Percentiles rank a stretch among this genome's conserved stretches.
phyloP scores from a whole-genome alignment of 495 filamentous ascomycete species.

The Venustampulla echinocandica region DNA sequence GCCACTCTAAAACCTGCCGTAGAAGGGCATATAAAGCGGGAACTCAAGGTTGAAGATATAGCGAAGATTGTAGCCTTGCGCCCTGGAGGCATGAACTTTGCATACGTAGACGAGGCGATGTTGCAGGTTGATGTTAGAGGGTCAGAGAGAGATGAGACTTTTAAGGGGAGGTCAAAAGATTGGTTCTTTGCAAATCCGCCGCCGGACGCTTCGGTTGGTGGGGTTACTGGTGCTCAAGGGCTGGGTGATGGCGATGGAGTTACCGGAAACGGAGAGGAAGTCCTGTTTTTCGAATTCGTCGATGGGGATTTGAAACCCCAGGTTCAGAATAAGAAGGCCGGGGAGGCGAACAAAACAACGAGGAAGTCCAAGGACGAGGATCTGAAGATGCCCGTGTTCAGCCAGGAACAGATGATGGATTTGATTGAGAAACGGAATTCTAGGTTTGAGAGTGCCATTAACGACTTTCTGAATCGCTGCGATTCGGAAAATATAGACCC shows the following conservation, averaged over 20 bases:
- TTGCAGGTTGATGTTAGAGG: conserved; percentile 71
- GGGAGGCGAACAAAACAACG: conserved; percentile 55
- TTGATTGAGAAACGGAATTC: conserved; percentile 86
- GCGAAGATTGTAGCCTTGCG: conserved; percentile 72
- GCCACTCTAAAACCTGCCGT: conserved; percentile 79
- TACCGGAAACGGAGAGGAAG: conserved; percentile 42
- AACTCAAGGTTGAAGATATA: conserved; percentile 66
- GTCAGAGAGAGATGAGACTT: conserved; percentile 44
- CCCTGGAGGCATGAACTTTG: conserved; percentile 69
- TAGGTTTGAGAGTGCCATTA: conserved; percentile 75
- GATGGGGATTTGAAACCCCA: conserved; percentile 86
- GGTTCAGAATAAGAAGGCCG: conserved; percentile 58
- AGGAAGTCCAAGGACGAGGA: conserved; percentile 64
- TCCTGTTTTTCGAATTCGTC: conserved; percentile 84
- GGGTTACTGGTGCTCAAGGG: conserved; percentile 31
- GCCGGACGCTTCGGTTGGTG: conserved; percentile 41
- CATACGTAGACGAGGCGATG: conserved; percentile 75
- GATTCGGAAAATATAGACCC: conserved; percentile 58
- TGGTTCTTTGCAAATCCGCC: conserved; percentile 32
- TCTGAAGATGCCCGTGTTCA: conserved; percentile 87
- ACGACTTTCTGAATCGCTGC: conserved; percentile 67
- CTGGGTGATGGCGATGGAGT: conserved; percentile 26
- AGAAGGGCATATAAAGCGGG: conserved; percentile 67
- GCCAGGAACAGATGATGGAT: conserved; percentile 82
- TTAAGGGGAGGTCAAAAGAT: conserved; percentile 35